Conservation (phyloP, 306 rosid species). For the Mimosa pudica region DNA sequence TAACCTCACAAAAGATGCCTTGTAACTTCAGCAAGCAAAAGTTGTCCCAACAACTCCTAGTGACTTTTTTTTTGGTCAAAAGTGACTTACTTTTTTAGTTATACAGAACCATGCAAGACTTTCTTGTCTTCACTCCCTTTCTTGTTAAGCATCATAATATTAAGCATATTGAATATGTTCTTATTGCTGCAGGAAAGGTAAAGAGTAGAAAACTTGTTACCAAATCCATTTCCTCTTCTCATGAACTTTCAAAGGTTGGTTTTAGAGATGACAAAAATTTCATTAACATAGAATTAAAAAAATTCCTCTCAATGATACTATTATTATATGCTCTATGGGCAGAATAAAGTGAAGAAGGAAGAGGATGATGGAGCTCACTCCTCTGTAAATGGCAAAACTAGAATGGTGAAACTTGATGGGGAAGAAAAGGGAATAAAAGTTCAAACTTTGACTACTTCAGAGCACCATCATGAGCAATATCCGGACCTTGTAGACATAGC, state of each 20-base stretch:
- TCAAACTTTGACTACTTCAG: constrained; percentile 36
- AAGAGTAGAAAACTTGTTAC: constrained; percentile 65
- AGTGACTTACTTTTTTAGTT: not conserved
- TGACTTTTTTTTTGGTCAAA: not conserved
- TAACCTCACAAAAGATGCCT: not conserved
- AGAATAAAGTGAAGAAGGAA: constrained; percentile 49
- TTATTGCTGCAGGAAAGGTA: constrained; percentile 71
- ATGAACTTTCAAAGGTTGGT: constrained; percentile 63
- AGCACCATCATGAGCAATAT: constrained; percentile 39
- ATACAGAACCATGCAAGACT: constrained; percentile 30
- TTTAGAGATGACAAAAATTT: constrained; percentile 13
- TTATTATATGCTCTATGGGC: constrained; percentile 37
- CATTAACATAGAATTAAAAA: not conserved
- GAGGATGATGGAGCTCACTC: constrained; percentile 30
- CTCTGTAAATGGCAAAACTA: constrained; percentile 27
- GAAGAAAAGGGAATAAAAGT: constrained; percentile 33
- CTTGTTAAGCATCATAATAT: constrained; percentile 22
- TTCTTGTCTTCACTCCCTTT: not conserved
- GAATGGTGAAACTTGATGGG: constrained; percentile 34
- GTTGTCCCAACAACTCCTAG: constrained; percentile 28
- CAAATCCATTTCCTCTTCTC: constrained; percentile 46
- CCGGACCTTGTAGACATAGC: constrained; percentile 57
- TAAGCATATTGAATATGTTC: constrained; percentile 43
- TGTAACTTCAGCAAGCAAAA: constrained; percentile 14
- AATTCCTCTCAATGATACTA: constrained; percentile 11